These are phyloP conservation scores for Paecilomyces sp. DNA, from an alignment of 2,329 filamentous ascomycete genomes.

Conservation along the genomic window DNA sequence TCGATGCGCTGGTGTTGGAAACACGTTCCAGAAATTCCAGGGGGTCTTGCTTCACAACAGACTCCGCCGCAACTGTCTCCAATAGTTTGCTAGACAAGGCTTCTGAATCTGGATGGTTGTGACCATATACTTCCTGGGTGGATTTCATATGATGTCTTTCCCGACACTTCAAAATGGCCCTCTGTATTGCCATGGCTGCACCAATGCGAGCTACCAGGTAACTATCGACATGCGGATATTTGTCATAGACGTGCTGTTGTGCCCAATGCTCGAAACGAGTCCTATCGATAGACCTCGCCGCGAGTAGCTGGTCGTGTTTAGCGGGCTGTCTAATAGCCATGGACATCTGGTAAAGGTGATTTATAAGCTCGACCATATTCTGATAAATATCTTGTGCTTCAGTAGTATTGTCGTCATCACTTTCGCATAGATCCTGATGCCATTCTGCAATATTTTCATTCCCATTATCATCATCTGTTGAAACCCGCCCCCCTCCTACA, in stretches of 20 bases:
- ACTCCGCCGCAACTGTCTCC: conserved; percentile 1
- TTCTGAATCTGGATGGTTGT: conserved; percentile 1
- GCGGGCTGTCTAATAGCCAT: conserved; percentile 31
- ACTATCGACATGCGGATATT: conserved; percentile 16
- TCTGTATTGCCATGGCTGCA: conserved; percentile 24
- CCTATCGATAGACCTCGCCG: neutral
- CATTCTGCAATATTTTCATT: conserved; percentile 4
- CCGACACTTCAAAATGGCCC: conserved; percentile 32
- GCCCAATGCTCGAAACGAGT: conserved; percentile 5
- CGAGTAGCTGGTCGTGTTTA: conserved; percentile 21
- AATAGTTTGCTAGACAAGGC: conserved; percentile 3
- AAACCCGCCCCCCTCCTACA: neutral
- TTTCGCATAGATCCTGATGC: neutral
- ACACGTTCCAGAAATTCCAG: neutral
- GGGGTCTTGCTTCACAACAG: neutral
- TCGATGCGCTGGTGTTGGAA: neutral
- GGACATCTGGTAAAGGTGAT: conserved; percentile 28
- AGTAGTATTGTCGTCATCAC: neutral
- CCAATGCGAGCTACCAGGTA: conserved; percentile 20
- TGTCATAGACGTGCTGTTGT: conserved; percentile 17
- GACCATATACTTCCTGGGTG: conserved; percentile 11
- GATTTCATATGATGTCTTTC: conserved; percentile 29
- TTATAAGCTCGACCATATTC: conserved; percentile 15
- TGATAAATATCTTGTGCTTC: conserved; percentile 12
- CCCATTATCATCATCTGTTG: conserved; percentile 2